Conservation (phyloP, 176 grass and related monocot genomes). For the Miscanthus lutarioriparius region DNA sequence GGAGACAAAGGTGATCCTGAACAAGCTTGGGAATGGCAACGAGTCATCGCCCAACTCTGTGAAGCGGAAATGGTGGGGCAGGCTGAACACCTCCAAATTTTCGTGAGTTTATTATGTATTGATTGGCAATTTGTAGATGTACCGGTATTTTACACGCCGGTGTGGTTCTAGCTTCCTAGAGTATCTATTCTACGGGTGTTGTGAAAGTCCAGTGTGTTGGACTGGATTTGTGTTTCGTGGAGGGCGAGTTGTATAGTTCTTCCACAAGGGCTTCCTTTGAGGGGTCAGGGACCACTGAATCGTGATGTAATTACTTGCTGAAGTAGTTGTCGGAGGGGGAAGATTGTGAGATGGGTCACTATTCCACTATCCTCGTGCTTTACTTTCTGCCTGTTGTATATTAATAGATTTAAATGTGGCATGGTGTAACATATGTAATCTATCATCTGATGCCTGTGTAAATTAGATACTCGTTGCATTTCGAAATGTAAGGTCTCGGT, state of each 20-base stretch:
- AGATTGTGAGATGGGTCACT: conserved; percentile 40
- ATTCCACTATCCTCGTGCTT: not conserved
- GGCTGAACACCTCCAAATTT: conserved; percentile 74
- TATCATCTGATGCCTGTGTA: not conserved
- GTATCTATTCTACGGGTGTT: not conserved
- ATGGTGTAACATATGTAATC: not conserved
- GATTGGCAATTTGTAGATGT: conserved; percentile 4
- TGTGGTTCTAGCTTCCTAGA: conserved; percentile 19
- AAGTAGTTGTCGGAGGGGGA: conserved; percentile 16
- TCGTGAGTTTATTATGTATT: conserved; percentile 42
- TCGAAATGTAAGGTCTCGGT: not conserved
- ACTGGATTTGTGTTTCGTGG: conserved; percentile 48
- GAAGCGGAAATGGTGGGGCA: conserved; percentile 86
- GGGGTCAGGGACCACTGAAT: conserved; percentile 28
- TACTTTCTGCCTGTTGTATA: not conserved
- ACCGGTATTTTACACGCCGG: conserved; percentile 35
- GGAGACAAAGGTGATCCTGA: conserved; percentile 83
- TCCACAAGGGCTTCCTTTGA: conserved; percentile 40
- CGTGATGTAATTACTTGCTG: conserved; percentile 63
- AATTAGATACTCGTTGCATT: not conserved
- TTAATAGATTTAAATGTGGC: not conserved
- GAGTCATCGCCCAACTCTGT: conserved; percentile 57
- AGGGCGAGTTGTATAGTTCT: conserved; percentile 53
- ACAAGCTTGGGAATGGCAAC: conserved; percentile 58
- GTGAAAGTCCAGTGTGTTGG: conserved; percentile 43